These are phyloP conservation scores for Angomonas deanei DNA, from an alignment of 208 protist genomes.

Conservation along the genomic window DNA sequence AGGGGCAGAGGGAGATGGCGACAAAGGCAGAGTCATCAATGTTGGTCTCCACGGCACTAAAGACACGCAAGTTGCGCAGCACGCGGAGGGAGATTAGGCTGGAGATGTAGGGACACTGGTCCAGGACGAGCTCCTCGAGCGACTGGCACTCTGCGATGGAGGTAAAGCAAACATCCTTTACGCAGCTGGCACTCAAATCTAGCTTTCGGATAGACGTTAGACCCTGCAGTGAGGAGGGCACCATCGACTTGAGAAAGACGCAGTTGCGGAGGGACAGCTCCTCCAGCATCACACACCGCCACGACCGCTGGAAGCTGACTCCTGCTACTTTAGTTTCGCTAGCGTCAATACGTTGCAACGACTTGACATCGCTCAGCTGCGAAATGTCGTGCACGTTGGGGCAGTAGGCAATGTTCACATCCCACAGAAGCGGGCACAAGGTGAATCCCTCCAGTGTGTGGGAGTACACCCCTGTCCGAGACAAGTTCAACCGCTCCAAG, in stretches of 20 bases:
- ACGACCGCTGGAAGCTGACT: background rate
- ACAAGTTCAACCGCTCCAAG: constrained; percentile 13
- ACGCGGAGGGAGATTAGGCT: background rate
- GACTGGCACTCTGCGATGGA: background rate
- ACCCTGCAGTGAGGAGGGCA: background rate
- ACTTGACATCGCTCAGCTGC: constrained; percentile 1
- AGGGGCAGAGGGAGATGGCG: background rate
- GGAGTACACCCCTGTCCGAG: constrained; percentile 6
- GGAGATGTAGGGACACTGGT: background rate
- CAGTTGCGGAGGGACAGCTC: constrained; percentile 9
- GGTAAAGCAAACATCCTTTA: constrained; percentile 1
- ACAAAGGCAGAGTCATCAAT: background rate
- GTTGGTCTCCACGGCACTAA: background rate
- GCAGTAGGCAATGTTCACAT: constrained; percentile 11
- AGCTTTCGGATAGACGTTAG: constrained; percentile 1
- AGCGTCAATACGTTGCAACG: constrained; percentile 9
- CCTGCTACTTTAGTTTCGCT: background rate
- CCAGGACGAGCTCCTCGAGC: constrained; percentile 4
- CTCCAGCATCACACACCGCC: constrained; percentile 8
- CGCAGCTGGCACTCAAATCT: background rate
- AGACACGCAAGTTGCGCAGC: background rate
- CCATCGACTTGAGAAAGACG: background rate
- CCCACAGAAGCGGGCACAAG: constrained; percentile 14
- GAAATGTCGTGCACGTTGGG: background rate
- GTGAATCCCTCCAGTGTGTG: constrained; percentile 3